Evolutionary conservation across 2,329 filamentous ascomycete genomes (phyloP), one percentile per base, ranked within the genome.

Genomic region (Anisogramma anomala): DNA sequence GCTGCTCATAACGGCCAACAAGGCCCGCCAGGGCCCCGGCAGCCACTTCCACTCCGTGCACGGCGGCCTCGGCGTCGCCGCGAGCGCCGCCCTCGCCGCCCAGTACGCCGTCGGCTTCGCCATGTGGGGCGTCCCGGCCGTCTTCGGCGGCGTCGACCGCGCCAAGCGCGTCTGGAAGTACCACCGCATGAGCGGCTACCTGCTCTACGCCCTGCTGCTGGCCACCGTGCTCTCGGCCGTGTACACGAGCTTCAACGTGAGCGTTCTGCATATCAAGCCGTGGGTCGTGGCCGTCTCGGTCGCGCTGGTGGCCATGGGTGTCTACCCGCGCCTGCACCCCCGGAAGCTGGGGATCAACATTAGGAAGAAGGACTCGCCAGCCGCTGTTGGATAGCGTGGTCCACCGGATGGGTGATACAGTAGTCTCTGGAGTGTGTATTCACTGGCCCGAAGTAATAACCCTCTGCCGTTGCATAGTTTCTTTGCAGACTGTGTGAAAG

Each of bases 91-190:
- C 41, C 68, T 94, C 6, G 57, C 79, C 9, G 52, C 82, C 1
- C 91, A 96, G 64, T 80, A 84, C 33, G 36, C 81, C 1, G 73
- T 94, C 22, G 89, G 91, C 13, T 74, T 93, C 48, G 82, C 84
- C 23, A 84, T 91, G 64, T 95, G 82, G 67, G 85, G 77, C 44
- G 66, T 74, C 3, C 88, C 88, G 0, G 55, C 57, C 1, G 53
- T 94, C 1, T 93, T 89, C 53, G 88, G 88, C 4, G 78, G 84
- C 42, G 77, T 81, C 48, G 79, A 84, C 19, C 78, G 77, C 3
- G 89, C 87, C 15, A 93, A 88, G 70, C 69, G 69, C 18, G 59
- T 94, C 31, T 96, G 89, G 71, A 95, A 94, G 63, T 94, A 88
- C 54, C 91, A 96, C 59, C 77, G 89, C 22, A 63, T 73, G 40